A percentile compares a stretch with the other conserved stretches of the same genome.
Evolutionary conservation across 306 rosid species (phyloP).

Genomic region (Begonia peltatifolia): DNA sequence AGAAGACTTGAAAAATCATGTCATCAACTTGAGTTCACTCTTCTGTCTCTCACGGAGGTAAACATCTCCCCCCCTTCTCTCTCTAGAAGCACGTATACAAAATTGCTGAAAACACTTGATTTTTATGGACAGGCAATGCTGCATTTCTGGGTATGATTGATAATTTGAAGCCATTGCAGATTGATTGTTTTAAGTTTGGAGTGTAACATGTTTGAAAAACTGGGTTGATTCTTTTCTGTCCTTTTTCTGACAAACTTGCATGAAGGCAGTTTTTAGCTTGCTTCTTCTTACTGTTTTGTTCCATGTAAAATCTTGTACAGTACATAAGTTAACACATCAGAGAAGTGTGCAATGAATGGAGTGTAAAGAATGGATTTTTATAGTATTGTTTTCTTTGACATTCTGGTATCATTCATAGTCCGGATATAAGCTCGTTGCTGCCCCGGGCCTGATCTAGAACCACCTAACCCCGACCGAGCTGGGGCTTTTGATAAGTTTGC

Average conservation of each 20-base stretch:
- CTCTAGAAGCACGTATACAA: not conserved
- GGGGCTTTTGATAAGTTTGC: too few species aligned
- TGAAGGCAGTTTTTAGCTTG: constrained; percentile 13
- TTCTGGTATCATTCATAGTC: too few species aligned
- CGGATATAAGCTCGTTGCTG: too few species aligned
- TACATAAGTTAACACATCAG: constrained; percentile 13
- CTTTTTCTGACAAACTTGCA: constrained; percentile 6
- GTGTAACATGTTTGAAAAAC: not conserved
- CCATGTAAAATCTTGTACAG: constrained; percentile 15
- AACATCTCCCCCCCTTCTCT: not conserved
- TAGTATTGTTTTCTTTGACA: too few species aligned
- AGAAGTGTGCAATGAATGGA: constrained; percentile 1
- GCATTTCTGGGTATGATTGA: constrained; percentile 65
- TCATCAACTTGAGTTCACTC: constrained; percentile 21
- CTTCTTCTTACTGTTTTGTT: constrained; percentile 16
- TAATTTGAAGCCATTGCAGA: constrained; percentile 1
- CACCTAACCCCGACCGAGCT: too few species aligned
- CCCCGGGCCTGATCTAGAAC: too few species aligned
- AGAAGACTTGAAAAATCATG: constrained; percentile 23
- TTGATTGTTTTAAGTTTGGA: not conserved
- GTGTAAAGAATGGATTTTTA: too few species aligned
- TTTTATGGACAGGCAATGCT: constrained; percentile 77
- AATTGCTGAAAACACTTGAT: not conserved
- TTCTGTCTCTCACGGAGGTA: constrained; percentile 49
- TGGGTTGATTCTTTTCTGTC: too few species aligned